Evolutionary conservation across 2,329 filamentous ascomycete genomes (phyloP), one percentile per base, ranked within the genome.

Genomic region (Bimuria novae-zelandiae): DNA sequence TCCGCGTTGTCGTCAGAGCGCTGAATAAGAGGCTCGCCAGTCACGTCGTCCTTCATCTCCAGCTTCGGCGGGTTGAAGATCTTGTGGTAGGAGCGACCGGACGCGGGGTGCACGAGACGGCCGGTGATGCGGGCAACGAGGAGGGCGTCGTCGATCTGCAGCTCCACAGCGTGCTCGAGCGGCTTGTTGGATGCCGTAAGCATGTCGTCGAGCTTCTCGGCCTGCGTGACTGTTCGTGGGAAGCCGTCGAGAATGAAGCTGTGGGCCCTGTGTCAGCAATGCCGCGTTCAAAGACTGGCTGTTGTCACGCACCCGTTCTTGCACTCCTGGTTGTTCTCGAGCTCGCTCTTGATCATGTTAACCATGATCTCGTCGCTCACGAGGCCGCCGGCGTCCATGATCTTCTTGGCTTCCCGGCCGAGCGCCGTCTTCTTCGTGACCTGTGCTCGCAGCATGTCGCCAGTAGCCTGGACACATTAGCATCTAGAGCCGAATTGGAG

Each of bases 221-320:
- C 94, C 79, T 99, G 94, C 54, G 90, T 86, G 47, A 99, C 93
- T 53, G 94, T 99, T 71, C 94, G 90, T 52, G 94, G 94, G 84
- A 99, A 99, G 63, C 94, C 94, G 75, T 99, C 94, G 68, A 99
- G 89, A 73, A 99, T 99, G 83, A 99, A 99, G 67, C 93, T 96
- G 68, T 37, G 33, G n/a, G n/a, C n/a, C n/a, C n/a, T 8, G 22
- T 17, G 32, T 57, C 54, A 54, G 54, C 30, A 49, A 54, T 36
- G 17, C n/a, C n/a, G n/a, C 21, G 19, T 17, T 7, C 17, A 29
- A 22, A n/a, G 36, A 14, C 8, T 39, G 10, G 23, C 29, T 32
- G 23, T 40, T 12, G 19, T 19, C 32, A 64, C 62, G 37, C 83
- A 97, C 93, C 94, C 94, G 78, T 93, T 93, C 81, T 90, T 90